A percentile compares a stretch with the other conserved stretches of the same genome.
These are phyloP conservation scores for Tephrocybe rancida DNA, from an alignment of 768 basidiomycete species.

Conservation along the genomic window DNA sequence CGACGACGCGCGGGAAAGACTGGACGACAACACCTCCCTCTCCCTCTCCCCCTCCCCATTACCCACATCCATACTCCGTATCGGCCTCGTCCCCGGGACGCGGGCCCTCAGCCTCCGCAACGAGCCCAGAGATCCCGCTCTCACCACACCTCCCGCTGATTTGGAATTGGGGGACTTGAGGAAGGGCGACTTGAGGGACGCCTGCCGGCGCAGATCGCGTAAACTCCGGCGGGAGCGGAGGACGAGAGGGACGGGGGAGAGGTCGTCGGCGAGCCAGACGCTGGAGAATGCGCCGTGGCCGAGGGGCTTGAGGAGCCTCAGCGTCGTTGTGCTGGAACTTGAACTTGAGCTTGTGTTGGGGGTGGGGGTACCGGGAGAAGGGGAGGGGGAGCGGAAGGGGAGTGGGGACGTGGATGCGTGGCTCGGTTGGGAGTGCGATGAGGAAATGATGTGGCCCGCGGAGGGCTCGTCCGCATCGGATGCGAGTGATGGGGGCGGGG, in stretches of 20 bases:
- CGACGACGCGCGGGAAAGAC: slow-evolving; percentile 19
- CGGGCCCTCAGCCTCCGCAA: slow-evolving; percentile 11
- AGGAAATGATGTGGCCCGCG: not conserved
- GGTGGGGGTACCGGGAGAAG: slow-evolving; percentile 4
- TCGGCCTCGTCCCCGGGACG: slow-evolving; percentile 13
- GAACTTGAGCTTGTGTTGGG: not conserved
- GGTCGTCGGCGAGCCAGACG: slow-evolving; percentile 73
- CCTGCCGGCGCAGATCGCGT: slow-evolving; percentile 36
- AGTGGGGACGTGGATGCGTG: too few relatives aligned
- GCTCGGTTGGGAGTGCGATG: not conserved
- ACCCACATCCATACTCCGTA: slow-evolving; percentile 1
- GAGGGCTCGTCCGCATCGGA: not conserved
- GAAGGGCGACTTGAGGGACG: slow-evolving; percentile 12
- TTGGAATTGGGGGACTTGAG: slow-evolving; percentile 3
- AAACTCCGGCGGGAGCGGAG: slow-evolving; percentile 42
- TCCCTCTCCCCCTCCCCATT: not conserved
- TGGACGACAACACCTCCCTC: not conserved
- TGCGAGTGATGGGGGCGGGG: too few relatives aligned
- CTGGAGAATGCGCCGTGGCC: slow-evolving; percentile 76
- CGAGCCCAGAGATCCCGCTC: slow-evolving; percentile 10
- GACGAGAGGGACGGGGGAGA: slow-evolving; percentile 46
- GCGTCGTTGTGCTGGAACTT: slow-evolving; percentile 24
- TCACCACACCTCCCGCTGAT: not conserved
- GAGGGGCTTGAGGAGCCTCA: slow-evolving; percentile 54
- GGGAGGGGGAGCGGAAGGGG: too few relatives aligned